Conservation (phyloP, 2,329 filamentous ascomycete species). For the Grosmannia serpens region DNA sequence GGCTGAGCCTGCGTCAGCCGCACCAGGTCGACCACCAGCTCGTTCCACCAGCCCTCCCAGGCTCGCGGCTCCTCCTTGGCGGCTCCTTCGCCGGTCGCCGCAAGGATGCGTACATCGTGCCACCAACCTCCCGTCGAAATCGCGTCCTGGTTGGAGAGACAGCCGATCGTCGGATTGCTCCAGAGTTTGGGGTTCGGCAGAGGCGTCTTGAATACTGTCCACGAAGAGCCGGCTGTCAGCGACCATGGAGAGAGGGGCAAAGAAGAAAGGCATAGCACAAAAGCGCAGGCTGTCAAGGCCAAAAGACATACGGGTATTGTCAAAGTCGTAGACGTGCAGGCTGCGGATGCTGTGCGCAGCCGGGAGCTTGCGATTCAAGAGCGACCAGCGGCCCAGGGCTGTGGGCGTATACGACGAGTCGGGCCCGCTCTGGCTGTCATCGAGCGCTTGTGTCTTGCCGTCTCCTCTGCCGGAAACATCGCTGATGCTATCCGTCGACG, state of each 20-base stretch:
- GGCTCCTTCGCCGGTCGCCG: slow-evolving; percentile 71
- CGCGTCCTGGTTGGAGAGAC: slow-evolving; percentile 61
- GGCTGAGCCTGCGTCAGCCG: slow-evolving; percentile 71
- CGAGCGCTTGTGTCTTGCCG: not conserved
- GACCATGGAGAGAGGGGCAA: not conserved
- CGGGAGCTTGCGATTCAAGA: slow-evolving; percentile 51
- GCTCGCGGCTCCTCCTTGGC: slow-evolving; percentile 71
- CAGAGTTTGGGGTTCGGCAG: slow-evolving; percentile 82
- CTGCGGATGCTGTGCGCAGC: slow-evolving; percentile 58
- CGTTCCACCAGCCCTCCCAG: slow-evolving; percentile 97
- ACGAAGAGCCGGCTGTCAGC: not conserved
- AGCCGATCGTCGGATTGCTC: slow-evolving; percentile 66
- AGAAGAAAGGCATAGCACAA: not conserved
- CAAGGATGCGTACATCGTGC: slow-evolving; percentile 82
- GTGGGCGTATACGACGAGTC: slow-evolving; percentile 47
- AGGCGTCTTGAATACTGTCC: slow-evolving; percentile 78
- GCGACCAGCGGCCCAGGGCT: slow-evolving; percentile 73
- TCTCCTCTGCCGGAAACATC: not conserved
- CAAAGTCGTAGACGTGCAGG: slow-evolving; percentile 94
- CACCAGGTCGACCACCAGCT: slow-evolving; percentile 73
- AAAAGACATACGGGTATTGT: slow-evolving; percentile 66
- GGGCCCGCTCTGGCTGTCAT: not conserved
- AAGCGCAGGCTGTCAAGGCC: no score
- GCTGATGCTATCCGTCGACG: not conserved
- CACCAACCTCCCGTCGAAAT: slow-evolving; percentile 90